Evolutionary conservation across 2,329 filamentous ascomycete genomes (phyloP).

Genomic region (Diaporthe citriasiana): DNA sequence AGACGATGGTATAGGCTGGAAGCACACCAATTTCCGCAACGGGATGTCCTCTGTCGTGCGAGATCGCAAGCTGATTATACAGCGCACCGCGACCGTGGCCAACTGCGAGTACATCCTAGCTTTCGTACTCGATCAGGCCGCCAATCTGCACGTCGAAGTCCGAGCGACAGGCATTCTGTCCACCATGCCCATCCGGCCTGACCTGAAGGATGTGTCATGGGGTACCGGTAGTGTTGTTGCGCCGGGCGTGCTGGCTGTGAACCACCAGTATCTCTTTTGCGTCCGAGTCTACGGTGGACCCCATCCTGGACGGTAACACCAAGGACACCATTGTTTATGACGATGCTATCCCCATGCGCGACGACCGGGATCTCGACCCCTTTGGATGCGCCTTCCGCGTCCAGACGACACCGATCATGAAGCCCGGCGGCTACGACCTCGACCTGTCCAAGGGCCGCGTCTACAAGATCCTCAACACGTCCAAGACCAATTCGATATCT

Average conservation of each 20-base stretch:
- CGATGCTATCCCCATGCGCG: constrained; percentile 2
- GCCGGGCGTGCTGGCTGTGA: neutral
- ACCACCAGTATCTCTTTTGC: constrained; percentile 8
- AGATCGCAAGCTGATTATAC: neutral
- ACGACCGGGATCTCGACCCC: neutral
- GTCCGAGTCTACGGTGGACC: neutral
- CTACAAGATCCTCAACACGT: constrained; percentile 7
- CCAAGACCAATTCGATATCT: neutral
- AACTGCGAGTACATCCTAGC: constrained; percentile 1
- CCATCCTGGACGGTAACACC: neutral
- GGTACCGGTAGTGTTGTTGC: neutral
- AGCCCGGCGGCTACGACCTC: constrained; percentile 4
- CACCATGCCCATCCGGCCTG: neutral
- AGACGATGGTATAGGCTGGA: neutral
- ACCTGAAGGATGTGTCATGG: neutral
- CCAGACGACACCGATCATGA: neutral
- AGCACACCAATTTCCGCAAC: constrained; percentile 9
- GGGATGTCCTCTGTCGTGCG: neutral
- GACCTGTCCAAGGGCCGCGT: neutral
- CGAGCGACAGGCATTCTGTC: neutral
- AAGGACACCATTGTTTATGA: neutral
- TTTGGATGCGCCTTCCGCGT: neutral
- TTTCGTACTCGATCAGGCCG: constrained; percentile 3
- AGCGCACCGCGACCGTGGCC: neutral
- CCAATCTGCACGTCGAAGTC: neutral